A percentile compares a stretch with the other conserved stretches of the same genome.
These are phyloP conservation scores for Pichia phayaonensis DNA, from an alignment of 805 yeast genomes.

Conservation along the genomic window DNA sequence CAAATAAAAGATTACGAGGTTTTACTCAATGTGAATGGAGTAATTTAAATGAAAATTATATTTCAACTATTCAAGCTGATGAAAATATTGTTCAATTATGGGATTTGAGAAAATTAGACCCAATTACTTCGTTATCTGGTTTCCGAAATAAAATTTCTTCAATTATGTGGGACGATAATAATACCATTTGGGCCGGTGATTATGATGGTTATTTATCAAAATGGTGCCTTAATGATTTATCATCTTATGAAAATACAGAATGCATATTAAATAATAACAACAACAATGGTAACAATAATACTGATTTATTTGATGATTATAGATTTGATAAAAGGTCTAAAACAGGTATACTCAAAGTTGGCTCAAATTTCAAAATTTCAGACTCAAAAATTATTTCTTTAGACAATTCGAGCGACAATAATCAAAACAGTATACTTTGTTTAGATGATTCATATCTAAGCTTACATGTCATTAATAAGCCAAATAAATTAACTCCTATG, in stretches of 20 bases:
- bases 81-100: conserved; percentile 52
- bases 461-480: conserved; percentile 29
- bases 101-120: conserved; percentile 61
- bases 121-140: conserved; percentile 46
- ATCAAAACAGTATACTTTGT: conserved; percentile 34
- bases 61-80: conserved; percentile 53
- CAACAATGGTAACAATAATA: not conserved
- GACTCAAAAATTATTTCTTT: conserved; percentile 41
- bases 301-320: not conserved
- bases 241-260: not conserved
- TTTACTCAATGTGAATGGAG: conserved; percentile 57
- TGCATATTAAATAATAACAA: not conserved
- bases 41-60: conserved; percentile 45
- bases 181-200: conserved; percentile 46
- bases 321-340: not conserved
- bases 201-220: conserved; percentile 60
- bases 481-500: not conserved
- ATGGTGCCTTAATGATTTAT: conserved; percentile 34
- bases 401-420: conserved; percentile 19
- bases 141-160: conserved; percentile 49
- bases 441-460: conserved; percentile 52
- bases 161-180: conserved; percentile 50
- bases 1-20: conserved; percentile 6
- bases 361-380: conserved; percentile 22
- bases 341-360: not conserved